Conservation (phyloP, 2,329 filamentous ascomycete genomes). For the Fusarium zealandicum region DNA sequence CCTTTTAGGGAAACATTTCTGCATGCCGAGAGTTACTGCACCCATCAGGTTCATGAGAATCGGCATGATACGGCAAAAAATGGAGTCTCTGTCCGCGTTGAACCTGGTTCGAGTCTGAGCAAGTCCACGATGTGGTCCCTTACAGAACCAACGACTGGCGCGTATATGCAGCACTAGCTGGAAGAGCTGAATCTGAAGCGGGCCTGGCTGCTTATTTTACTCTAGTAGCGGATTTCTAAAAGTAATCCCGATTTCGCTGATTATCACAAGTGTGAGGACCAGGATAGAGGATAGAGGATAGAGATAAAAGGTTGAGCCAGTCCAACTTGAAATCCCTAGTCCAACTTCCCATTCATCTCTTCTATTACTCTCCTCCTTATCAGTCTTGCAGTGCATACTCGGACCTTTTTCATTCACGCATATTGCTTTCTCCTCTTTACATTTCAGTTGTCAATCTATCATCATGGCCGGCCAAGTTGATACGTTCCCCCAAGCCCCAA, state of each 20-base stretch:
- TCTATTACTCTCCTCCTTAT: neutral
- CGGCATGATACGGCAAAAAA: neutral
- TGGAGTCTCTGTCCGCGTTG: neutral
- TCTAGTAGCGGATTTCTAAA: too few relatives aligned
- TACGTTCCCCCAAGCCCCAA: neutral
- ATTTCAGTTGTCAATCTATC: neutral
- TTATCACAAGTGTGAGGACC: neutral
- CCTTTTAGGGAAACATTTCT: neutral
- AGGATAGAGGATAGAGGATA: neutral
- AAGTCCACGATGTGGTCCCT: too few relatives aligned
- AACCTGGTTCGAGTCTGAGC: neutral
- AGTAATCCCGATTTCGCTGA: neutral
- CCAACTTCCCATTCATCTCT: neutral
- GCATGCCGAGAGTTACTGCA: too few relatives aligned
- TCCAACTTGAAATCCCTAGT: neutral
- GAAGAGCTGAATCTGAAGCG: too few relatives aligned
- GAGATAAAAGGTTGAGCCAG: neutral
- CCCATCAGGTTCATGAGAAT: too few relatives aligned
- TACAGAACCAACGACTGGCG: constrained; percentile 9
- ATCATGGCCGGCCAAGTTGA: constrained; percentile 29
- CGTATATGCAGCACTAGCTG: constrained; percentile 18
- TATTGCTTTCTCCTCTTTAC: neutral
- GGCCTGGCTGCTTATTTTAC: too few relatives aligned
- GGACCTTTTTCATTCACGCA: neutral
- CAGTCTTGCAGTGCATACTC: neutral